Evolutionary conservation across 371 early-diverging fungal genomes (phyloP), one percentile per base, ranked within the genome.

Genomic region (Mortierella sp.): DNA sequence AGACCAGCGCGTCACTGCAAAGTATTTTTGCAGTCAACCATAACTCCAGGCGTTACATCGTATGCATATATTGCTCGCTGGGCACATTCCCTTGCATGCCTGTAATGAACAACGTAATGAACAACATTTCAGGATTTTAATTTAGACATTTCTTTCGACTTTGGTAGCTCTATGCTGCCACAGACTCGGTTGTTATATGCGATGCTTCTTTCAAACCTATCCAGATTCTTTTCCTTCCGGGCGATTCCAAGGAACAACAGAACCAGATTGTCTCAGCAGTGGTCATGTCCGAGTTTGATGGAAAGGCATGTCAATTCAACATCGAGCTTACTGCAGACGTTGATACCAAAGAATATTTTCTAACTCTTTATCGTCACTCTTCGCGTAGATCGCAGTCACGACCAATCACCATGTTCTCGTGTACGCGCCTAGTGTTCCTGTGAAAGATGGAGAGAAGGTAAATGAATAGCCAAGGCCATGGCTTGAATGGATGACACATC

Each of bases 1-100:
- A 91, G 86, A 86, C 86, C 61, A 88, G 90, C 83, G 84, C 86
- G n/a, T 71, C 84, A 40, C 67, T 81, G 22, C 92, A 91, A 67
- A 87, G 89, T 22, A 83, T 90, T 62, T 84, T 87, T 73, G 77
- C 86, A 14, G 84, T 86, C 75, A 61, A 83, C 24, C 89, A 86
- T 73, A 72, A 86, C 9, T 70, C 84, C 12, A 79, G 81, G 57
- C 84, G 90, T 62, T 90, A 87, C 72, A 87, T 90, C 74, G 92
- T 92, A 89, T 66, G 84, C 45, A 22, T 6, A 24, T 57, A 62
- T 37, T 57, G 57, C 43, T 54, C n/a, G 1, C 35, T 58, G 24
- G 10, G n/a, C 11, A 60, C 16, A 60, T 37, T 39, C n/a, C 16
- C 22, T n/a, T 60, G 58, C 58, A 26, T 16, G 22, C 22, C 9